A percentile compares a stretch with the other conserved stretches of the same genome.
phyloP scores from a whole-genome alignment of 2,329 filamentous ascomycete species.

The Pezicula radicicola region DNA sequence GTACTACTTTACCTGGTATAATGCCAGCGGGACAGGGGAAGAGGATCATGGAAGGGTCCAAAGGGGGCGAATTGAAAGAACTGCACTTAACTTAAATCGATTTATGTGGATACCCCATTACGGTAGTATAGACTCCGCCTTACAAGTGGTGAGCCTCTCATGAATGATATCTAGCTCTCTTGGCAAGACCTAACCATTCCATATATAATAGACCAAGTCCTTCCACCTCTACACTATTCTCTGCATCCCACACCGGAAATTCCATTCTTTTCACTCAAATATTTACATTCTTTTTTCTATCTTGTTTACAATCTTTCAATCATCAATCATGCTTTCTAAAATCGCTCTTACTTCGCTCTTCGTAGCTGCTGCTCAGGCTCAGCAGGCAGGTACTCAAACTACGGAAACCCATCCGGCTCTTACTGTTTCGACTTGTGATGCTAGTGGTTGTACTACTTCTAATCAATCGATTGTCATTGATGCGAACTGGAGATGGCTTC shows the following conservation, averaged over 20 bases:
- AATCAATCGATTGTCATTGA: conserved; percentile 50
- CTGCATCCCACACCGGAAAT: neutral
- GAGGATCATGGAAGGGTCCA: too few species aligned
- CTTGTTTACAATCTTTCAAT: conserved; percentile 10
- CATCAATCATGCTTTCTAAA: conserved; percentile 26
- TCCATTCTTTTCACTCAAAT: neutral
- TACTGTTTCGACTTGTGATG: conserved; percentile 48
- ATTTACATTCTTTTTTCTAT: too few species aligned
- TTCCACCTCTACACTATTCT: neutral
- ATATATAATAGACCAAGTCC: neutral
- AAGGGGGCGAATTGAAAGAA: too few species aligned
- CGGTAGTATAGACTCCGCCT: too few species aligned
- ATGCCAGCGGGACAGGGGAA: too few species aligned
- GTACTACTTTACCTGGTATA: too few species aligned
- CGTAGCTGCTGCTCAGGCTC: conserved; percentile 40
- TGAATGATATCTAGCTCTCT: neutral
- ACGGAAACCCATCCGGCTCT: conserved; percentile 50
- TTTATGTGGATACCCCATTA: too few species aligned
- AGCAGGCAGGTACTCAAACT: conserved; percentile 44
- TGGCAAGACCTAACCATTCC: neutral
- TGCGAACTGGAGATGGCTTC: conserved; percentile 58
- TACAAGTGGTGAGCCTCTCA: neutral
- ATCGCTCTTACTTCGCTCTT: conserved; percentile 41
- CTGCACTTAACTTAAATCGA: too few species aligned
- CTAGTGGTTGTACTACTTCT: conserved; percentile 43